phyloP scores from a whole-genome alignment of 2,329 filamentous ascomycete genomes.

The Lecanicillium sp. region DNA sequence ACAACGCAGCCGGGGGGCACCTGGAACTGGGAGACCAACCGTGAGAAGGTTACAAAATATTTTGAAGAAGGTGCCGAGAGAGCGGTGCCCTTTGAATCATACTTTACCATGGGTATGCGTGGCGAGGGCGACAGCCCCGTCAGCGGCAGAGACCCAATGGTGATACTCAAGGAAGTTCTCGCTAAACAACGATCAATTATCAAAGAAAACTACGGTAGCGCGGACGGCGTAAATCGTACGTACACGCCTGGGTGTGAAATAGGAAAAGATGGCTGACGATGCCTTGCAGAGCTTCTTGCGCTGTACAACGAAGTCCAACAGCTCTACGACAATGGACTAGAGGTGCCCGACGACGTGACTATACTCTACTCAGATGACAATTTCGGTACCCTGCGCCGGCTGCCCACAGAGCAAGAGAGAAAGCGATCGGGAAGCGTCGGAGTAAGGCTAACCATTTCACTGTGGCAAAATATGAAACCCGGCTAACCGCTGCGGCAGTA shows the following conservation, averaged over 20 bases:
- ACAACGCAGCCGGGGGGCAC: conserved; percentile 33
- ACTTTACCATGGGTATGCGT: conserved; percentile 53
- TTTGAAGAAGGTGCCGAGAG: conserved; percentile 48
- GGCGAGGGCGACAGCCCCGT: conserved; percentile 50
- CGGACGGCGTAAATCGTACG: conserved; percentile 33
- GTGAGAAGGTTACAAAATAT: conserved; percentile 44
- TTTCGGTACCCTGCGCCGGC: conserved; percentile 49
- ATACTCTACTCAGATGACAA: conserved; percentile 58
- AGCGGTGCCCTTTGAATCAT: conserved; percentile 47
- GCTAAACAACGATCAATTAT: conserved; percentile 46
- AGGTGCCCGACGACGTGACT: conserved; percentile 53
- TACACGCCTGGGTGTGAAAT: no score
- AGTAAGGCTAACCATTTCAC: conserved; percentile 21
- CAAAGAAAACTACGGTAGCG: conserved; percentile 38
- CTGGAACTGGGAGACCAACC: conserved; percentile 55
- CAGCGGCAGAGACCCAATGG: conserved; percentile 40
- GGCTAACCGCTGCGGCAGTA: conserved; percentile 15
- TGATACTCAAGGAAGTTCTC: conserved; percentile 45
- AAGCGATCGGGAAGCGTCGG: conserved; percentile 48
- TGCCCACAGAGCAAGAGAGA: conserved; percentile 46
- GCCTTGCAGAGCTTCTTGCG: conserved; percentile 46
- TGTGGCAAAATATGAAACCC: conserved; percentile 12
- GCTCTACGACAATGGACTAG: conserved; percentile 53
- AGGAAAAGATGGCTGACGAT: no score
- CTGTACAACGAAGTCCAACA: conserved; percentile 59